Evolutionary conservation across 2,329 filamentous ascomycete genomes (phyloP).

Genomic region (Cladophialophora immunda): DNA sequence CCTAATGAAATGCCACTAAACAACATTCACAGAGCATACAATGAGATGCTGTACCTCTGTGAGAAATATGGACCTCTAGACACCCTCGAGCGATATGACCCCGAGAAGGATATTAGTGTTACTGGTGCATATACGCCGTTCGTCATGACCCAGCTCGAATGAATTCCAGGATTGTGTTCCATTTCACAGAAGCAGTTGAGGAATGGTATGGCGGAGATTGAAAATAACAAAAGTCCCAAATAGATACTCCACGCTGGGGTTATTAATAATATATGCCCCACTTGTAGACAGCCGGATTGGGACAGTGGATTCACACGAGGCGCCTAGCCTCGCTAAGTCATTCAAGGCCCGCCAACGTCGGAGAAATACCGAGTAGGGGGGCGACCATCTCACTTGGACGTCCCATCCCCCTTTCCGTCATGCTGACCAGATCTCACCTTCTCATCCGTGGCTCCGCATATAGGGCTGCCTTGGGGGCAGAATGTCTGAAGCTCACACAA

Average conservation of each 20-base stretch:
- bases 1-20: neutral
- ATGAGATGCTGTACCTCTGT: constrained; percentile 50
- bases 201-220: neutral
- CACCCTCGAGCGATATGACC: constrained; percentile 45
- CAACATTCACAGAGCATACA: constrained; percentile 44
- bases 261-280: too few species aligned
- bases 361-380: neutral
- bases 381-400: neutral
- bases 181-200: neutral
- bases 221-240: too few species aligned
- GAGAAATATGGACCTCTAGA: constrained; percentile 49
- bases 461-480: constrained; percentile 18
- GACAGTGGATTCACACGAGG: neutral
- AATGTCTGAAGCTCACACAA: neutral
- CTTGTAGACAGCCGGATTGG: neutral
- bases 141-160: constrained; percentile 19
- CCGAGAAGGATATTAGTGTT: constrained; percentile 42
- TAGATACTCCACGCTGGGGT: too few species aligned
- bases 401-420: neutral
- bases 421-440: constrained; percentile 7
- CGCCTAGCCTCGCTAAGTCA: neutral
- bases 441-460: constrained; percentile 1
- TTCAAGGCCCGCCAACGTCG: neutral
- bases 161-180: neutral
- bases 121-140: constrained; percentile 34